These are phyloP conservation scores for Mycena galopus DNA, from an alignment of 768 basidiomycete species.

Conservation along the genomic window DNA sequence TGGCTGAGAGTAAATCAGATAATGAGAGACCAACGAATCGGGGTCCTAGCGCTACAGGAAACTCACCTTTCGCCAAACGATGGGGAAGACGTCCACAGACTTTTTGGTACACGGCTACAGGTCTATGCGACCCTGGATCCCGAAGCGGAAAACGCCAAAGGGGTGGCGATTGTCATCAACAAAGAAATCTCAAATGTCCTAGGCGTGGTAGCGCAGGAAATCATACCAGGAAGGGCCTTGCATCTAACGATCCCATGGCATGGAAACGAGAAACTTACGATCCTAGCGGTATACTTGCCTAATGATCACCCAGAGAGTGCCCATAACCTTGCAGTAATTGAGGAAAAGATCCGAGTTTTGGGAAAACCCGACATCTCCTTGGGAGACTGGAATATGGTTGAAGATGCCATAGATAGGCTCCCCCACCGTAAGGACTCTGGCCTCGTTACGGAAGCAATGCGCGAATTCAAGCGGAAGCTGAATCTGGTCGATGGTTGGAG, in stretches of 20 bases:
- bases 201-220: not conserved
- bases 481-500: constrained; percentile 32
- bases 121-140: constrained; percentile 6
- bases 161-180: constrained; percentile 5
- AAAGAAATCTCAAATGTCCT: not conserved
- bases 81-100: not conserved
- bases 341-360: too few relatives aligned
- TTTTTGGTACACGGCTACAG: constrained; percentile 1
- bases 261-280: too few relatives aligned
- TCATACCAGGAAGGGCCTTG: constrained; percentile 24
- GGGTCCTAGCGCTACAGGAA: constrained; percentile 10
- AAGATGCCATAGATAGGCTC: constrained; percentile 25
- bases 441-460: constrained; percentile 6
- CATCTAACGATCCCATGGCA: constrained; percentile 17
- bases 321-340: too few relatives aligned
- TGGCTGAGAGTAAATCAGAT: constrained; percentile 14
- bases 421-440: constrained; percentile 12
- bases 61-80: constrained; percentile 12
- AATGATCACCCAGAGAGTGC: constrained; percentile 22
- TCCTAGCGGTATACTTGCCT: constrained; percentile 14
- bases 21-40: constrained; percentile 7
- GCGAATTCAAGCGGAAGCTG: not conserved
- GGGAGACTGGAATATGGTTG: constrained; percentile 30
- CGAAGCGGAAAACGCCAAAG: not conserved
- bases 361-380: too few relatives aligned